Evolutionary conservation across 768 basidiomycete species (phyloP).

Genomic region (Symmetrospora coprosmae): DNA sequence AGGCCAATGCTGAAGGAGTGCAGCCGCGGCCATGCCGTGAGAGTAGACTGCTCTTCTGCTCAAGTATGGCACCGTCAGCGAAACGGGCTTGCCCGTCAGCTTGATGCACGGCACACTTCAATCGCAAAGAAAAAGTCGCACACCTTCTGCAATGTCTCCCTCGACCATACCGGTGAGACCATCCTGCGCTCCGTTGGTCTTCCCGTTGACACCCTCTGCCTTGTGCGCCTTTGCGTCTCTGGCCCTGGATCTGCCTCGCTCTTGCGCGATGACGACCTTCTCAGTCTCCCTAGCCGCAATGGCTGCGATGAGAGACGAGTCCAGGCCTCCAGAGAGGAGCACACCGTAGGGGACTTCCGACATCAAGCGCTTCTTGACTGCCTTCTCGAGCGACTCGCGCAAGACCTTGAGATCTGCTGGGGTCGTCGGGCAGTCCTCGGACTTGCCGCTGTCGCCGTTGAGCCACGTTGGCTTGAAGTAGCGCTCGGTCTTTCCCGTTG

Average conservation of each 20-base stretch:
- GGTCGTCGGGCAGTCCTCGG: conserved; percentile 47
- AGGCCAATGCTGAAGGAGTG: conserved; percentile 97
- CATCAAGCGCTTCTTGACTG: conserved; percentile 91
- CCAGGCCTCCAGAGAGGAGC: conserved; percentile 82
- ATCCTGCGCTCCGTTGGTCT: background rate
- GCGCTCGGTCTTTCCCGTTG: conserved; percentile 56
- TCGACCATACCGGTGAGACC: conserved; percentile 17
- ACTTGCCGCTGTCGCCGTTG: conserved; percentile 58
- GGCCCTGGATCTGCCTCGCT: conserved; percentile 27
- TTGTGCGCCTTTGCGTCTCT: background rate
- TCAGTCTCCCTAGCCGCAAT: conserved; percentile 92
- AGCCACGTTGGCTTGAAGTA: conserved; percentile 88
- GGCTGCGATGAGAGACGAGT: conserved; percentile 87
- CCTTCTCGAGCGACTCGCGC: conserved; percentile 69
- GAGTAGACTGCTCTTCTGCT: conserved; percentile 40
- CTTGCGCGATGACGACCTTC: conserved; percentile 66
- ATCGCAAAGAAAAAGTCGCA: no score
- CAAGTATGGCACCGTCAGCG: no score
- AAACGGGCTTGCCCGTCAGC: no score
- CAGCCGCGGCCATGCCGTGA: conserved; percentile 82
- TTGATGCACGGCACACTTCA: no score
- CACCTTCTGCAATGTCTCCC: conserved; percentile 14
- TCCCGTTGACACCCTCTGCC: background rate
- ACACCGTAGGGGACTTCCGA: conserved; percentile 97
- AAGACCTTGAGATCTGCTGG: conserved; percentile 54